Percentiles rank a stretch among this genome's conserved stretches.
These are phyloP conservation scores for Claviceps humidiphila DNA, from an alignment of 2,329 filamentous ascomycete species.

Conservation along the genomic window DNA sequence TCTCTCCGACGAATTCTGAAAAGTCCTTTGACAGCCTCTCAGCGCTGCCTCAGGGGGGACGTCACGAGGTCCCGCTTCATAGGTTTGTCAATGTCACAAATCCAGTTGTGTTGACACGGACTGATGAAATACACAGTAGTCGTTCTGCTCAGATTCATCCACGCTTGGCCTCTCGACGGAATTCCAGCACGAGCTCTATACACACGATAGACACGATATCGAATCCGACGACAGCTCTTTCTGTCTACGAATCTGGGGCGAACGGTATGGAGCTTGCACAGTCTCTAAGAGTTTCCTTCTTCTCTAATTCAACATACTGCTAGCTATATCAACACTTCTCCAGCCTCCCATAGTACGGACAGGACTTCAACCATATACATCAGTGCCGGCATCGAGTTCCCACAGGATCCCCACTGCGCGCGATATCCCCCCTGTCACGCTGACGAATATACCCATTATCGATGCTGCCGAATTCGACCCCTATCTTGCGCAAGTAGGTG, in stretches of 20 bases:
- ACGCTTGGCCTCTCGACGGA: slow-evolving; percentile 47
- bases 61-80: slow-evolving; percentile 46
- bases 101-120: background rate
- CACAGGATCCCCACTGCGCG: slow-evolving; percentile 73
- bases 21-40: slow-evolving; percentile 55
- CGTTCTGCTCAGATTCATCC: slow-evolving; percentile 33
- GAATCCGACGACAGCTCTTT: slow-evolving; percentile 40
- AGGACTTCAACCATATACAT: slow-evolving; percentile 67
- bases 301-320: background rate
- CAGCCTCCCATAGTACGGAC: slow-evolving; percentile 83
- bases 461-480: slow-evolving; percentile 68
- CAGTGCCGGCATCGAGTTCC: slow-evolving; percentile 52
- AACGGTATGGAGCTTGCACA: slow-evolving; percentile 47
- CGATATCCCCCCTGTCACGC: slow-evolving; percentile 85
- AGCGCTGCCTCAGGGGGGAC: slow-evolving; percentile 34
- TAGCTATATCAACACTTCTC: slow-evolving; percentile 85
- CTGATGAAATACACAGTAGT: slow-evolving; percentile 17
- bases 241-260: slow-evolving; percentile 59
- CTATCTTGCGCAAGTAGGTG: slow-evolving; percentile 75
- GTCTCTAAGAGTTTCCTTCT: background rate
- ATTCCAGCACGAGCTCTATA: slow-evolving; percentile 77
- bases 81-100: slow-evolving; percentile 26
- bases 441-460: slow-evolving; percentile 77
- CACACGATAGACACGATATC: slow-evolving; percentile 68
- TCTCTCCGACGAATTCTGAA: slow-evolving; percentile 41